Evolutionary conservation across 768 basidiomycete species (phyloP), one percentile per base, ranked within the genome.

Genomic region (Boletellus ananas): DNA sequence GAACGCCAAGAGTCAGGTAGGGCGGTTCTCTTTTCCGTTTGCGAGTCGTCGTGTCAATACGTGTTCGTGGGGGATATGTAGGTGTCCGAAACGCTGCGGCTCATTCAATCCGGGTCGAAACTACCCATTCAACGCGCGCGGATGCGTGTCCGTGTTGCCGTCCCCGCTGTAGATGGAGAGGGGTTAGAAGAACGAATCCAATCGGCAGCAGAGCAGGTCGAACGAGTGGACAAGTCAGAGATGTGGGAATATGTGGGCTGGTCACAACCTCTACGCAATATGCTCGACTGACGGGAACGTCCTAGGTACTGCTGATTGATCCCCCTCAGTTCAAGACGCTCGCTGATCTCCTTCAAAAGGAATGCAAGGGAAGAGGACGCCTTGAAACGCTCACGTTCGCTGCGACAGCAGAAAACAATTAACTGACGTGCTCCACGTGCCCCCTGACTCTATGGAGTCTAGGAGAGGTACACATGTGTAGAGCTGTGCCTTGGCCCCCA

Each of bases 1-100:
- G 74, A 87, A 80, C 18, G 94, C 94, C 5, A 99, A 99, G 72
- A 89, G 87, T 44, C 96, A 99, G 80, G 91, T 89, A 55, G 16
- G 29, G 29, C 34, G 37, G 36, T 16, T 38, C 6, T 23, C 6
- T 23, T 23, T 23, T 23, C 6, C 6, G 23, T 6, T 3, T n/a
- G 33, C 14, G 23, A 27, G 20, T 51, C 23, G 23, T 23, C 49
- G 34, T 38, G 14, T 46, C 34, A 29, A 42, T 17, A 5, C 12
- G 41, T 23, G 23, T 23, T 23, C 23, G 6, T 6, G 23, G 34
- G 27, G 14, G 29, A 7, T 3, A 29, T 11, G 10, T n/a, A 93
- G 91, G 91, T 93, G 7, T 84, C 92, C 10, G 92, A 93, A 59
- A 89, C 90, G 56, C 86, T 97, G 68, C 90, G 86, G 61, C 73